These are phyloP conservation scores for Picea sitchensis DNA, from an alignment of 75 land plant species.

Conservation along the genomic window DNA sequence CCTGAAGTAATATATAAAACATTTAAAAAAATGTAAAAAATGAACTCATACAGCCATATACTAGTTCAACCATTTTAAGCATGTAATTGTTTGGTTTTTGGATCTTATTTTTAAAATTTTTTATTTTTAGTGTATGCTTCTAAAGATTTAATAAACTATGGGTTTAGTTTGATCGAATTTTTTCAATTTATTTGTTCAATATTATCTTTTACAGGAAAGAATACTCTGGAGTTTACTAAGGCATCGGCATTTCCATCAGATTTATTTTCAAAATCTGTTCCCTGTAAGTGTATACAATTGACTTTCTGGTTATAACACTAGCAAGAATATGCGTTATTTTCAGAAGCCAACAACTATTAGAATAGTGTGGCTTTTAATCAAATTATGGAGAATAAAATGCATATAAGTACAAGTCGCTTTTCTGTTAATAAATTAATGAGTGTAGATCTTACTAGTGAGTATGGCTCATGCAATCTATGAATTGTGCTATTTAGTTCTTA, in stretches of 20 bases:
- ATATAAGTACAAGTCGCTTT: neutral
- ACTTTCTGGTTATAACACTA: neutral
- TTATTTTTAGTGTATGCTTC: no score
- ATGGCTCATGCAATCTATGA: neutral
- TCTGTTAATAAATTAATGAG: neutral
- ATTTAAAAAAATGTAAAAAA: no score
- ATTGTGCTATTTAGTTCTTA: neutral
- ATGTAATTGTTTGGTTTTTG: no score
- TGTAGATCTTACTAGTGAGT: neutral
- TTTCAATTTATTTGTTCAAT: neutral
- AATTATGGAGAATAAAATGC: neutral
- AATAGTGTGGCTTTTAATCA: neutral
- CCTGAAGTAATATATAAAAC: no score
- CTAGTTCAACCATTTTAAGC: no score
- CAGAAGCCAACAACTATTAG: neutral
- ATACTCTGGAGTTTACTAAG: conserved; percentile 17
- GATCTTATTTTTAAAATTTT: no score
- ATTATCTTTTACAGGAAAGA: conserved; percentile 6
- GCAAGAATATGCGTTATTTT: neutral
- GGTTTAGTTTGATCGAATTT: no score
- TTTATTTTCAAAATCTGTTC: conserved; percentile 11
- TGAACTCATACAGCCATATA: no score
- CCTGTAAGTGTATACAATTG: conserved; percentile 12
- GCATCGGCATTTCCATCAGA: conserved; percentile 8
- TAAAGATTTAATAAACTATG: no score